phyloP scores from a whole-genome alignment of 1,284 basidiomycete species.

The Microbotryum silenes-acaulis region DNA sequence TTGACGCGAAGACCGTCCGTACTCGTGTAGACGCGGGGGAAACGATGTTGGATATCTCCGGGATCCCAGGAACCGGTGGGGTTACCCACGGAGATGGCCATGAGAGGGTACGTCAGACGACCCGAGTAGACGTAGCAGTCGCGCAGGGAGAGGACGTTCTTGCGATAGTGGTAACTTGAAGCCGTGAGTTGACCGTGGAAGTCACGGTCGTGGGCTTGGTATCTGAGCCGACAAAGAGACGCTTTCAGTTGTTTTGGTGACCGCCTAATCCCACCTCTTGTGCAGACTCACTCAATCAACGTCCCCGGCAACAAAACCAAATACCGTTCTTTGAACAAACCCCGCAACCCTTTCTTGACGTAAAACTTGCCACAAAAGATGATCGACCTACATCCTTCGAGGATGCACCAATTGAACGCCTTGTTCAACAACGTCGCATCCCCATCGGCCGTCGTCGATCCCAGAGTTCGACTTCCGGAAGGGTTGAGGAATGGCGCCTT shows the following conservation, averaged over 20 bases:
- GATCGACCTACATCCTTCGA: conserved; percentile 24
- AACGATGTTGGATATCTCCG: conserved; percentile 17
- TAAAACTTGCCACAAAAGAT: conserved; percentile 26
- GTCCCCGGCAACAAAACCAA: conserved; percentile 29
- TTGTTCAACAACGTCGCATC: conserved; percentile 5
- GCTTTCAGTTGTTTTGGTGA: too few species aligned
- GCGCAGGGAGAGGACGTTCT: conserved; percentile 17
- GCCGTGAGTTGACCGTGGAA: conserved; percentile 22
- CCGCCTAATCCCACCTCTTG: too few species aligned
- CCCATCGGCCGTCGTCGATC: too few species aligned
- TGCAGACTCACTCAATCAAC: conserved; percentile 19
- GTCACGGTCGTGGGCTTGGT: conserved; percentile 18
- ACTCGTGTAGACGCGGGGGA: conserved; percentile 28
- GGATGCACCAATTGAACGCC: conserved; percentile 31
- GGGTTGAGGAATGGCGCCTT: too few species aligned
- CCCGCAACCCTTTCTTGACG: conserved; percentile 29
- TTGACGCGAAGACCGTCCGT: conserved; percentile 27
- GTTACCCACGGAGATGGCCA: not conserved
- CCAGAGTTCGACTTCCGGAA: too few species aligned
- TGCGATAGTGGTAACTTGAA: conserved; percentile 26
- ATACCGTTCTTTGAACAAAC: conserved; percentile 24
- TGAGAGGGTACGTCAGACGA: conserved; percentile 15
- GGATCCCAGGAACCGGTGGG: conserved; percentile 19
- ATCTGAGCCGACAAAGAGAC: conserved; percentile 4
- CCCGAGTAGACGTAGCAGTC: conserved; percentile 33